phyloP scores from a whole-genome alignment of 2,329 filamentous ascomycete genomes.

The Nothomitra cinnamomea region DNA sequence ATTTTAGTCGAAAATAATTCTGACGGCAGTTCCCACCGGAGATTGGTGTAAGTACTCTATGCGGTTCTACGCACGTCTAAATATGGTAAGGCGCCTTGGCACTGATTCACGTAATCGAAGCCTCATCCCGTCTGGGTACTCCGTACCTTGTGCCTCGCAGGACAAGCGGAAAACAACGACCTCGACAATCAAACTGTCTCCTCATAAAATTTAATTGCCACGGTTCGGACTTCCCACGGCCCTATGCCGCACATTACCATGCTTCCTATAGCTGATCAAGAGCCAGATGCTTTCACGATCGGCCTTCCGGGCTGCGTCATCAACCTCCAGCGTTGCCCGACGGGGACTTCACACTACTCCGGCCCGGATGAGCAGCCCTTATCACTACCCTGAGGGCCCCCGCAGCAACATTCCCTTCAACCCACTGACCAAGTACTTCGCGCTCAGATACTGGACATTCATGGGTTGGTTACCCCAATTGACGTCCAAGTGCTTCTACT shows the following conservation, averaged over 20 bases:
- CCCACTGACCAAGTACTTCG: conserved; percentile 76
- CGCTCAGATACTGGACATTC: conserved; percentile 66
- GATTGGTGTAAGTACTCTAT: too few relatives aligned
- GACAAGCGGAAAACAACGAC: too few relatives aligned
- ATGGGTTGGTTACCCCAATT: conserved; percentile 36
- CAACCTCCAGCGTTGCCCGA: conserved; percentile 58
- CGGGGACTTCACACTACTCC: conserved; percentile 90
- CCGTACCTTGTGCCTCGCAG: too few relatives aligned
- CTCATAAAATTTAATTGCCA: too few relatives aligned
- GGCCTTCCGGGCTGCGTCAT: conserved; percentile 42
- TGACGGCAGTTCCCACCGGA: too few relatives aligned
- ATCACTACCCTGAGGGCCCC: conserved; percentile 96
- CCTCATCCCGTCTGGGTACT: too few relatives aligned
- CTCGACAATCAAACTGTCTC: too few relatives aligned
- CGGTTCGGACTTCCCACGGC: too few relatives aligned
- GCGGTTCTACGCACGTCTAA: too few relatives aligned
- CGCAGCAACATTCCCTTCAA: conserved; percentile 96
- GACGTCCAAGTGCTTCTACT: conserved; percentile 2
- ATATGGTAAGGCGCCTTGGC: too few relatives aligned
- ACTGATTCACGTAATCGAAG: too few relatives aligned
- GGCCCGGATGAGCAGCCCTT: conserved; percentile 69
- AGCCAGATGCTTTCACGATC: conserved; percentile 61
- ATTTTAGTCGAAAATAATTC: too few relatives aligned
- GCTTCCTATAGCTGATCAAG: not conserved
- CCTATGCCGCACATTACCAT: not conserved